Evolutionary conservation across 805 yeast genomes (phyloP).

Genomic region (Wickerhamomyces xylosicus): DNA sequence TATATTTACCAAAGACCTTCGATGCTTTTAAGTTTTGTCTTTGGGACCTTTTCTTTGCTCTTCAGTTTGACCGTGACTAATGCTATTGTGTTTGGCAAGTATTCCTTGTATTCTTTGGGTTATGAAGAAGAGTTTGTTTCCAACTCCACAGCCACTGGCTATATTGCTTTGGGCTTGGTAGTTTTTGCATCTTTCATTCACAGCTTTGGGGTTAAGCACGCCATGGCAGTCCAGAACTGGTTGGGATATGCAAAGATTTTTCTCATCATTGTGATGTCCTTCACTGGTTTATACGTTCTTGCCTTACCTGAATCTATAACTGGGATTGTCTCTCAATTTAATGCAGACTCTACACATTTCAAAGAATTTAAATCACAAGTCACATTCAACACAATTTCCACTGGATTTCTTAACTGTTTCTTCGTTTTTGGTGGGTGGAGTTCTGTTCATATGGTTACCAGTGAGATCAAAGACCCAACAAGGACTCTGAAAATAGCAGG

Average conservation of each 20-base stretch:
- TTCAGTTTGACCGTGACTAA: slow-evolving; percentile 49
- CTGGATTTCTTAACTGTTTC: slow-evolving; percentile 46
- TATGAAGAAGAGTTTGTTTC: slow-evolving; percentile 25
- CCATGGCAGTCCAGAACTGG: slow-evolving; percentile 50
- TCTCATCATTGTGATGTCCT: slow-evolving; percentile 41
- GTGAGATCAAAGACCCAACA: slow-evolving; percentile 50
- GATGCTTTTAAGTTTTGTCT: slow-evolving; percentile 40
- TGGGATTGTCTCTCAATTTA: slow-evolving; percentile 29
- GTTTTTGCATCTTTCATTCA: slow-evolving; percentile 32
- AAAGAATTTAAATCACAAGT: slow-evolving; percentile 21
- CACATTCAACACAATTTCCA: slow-evolving; percentile 35
- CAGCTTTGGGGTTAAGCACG: slow-evolving; percentile 48
- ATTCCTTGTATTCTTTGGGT: slow-evolving; percentile 35
- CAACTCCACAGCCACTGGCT: slow-evolving; percentile 23
- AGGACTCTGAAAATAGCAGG: slow-evolving; percentile 53
- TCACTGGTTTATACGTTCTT: slow-evolving; percentile 48
- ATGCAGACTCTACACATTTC: slow-evolving; percentile 20
- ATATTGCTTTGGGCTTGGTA: slow-evolving; percentile 31
- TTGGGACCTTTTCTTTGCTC: slow-evolving; percentile 36
- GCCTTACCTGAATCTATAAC: slow-evolving; percentile 32
- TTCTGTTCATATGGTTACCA: slow-evolving; percentile 47
- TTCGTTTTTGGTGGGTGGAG: slow-evolving; percentile 60
- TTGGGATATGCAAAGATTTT: slow-evolving; percentile 52
- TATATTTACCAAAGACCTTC: slow-evolving; percentile 53
- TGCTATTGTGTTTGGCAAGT: slow-evolving; percentile 54